phyloP scores from a whole-genome alignment of 2,329 filamentous ascomycete genomes.

The Colletotrichum graminicola region DNA sequence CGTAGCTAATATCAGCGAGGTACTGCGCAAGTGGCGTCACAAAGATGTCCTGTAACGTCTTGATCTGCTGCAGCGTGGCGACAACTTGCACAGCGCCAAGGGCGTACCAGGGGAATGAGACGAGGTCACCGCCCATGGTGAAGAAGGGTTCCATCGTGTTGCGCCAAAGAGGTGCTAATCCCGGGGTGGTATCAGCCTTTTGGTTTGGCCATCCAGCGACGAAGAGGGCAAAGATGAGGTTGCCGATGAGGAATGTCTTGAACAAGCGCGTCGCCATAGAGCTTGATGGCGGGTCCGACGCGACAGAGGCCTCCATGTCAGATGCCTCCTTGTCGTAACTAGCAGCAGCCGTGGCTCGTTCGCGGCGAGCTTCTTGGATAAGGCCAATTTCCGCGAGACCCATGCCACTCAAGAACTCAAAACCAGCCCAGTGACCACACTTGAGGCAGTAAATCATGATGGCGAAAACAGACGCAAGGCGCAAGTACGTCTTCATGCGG shows the following conservation, averaged over 20 bases:
- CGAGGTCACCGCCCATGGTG: constrained; percentile 48
- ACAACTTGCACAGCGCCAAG: constrained; percentile 52
- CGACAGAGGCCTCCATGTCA: constrained; percentile 28
- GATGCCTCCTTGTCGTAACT: constrained; percentile 42
- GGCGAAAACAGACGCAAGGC: constrained; percentile 48
- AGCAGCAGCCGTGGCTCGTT: constrained; percentile 11
- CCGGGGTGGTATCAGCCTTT: constrained; percentile 50
- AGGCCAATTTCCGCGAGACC: constrained; percentile 59
- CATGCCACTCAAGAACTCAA: constrained; percentile 61
- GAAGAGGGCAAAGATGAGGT: constrained; percentile 50
- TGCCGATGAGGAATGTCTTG: constrained; percentile 44
- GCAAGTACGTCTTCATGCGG: constrained; percentile 49
- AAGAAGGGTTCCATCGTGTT: constrained; percentile 52
- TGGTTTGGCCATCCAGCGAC: constrained; percentile 58
- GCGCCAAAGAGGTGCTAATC: constrained; percentile 49
- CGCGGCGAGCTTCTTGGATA: constrained; percentile 46
- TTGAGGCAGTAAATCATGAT: constrained; percentile 54
- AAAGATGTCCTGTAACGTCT: constrained; percentile 53
- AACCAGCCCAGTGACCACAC: constrained; percentile 57
- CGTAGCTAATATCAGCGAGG: constrained; percentile 67
- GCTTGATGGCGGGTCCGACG: constrained; percentile 9
- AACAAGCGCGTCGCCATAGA: constrained; percentile 40
- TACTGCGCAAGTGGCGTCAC: constrained; percentile 64
- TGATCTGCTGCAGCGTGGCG: constrained; percentile 49
- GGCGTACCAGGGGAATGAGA: constrained; percentile 53